phyloP scores from a whole-genome alignment of 1,284 basidiomycete species.

The Heterobasidion parviporum region DNA sequence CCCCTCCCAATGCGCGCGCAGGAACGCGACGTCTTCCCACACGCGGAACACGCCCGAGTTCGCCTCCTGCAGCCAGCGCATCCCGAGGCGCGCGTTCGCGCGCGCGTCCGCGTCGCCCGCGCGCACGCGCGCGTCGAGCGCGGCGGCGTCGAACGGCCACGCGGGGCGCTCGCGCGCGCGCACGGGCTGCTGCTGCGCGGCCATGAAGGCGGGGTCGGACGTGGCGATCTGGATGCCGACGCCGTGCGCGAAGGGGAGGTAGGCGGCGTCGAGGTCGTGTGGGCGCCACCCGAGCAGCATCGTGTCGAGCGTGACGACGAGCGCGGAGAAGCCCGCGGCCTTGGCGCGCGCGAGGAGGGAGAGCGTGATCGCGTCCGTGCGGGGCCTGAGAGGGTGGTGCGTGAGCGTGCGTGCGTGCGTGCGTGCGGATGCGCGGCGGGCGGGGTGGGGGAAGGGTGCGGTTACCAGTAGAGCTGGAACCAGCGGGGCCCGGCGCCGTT shows the following conservation, averaged over 20 bases:
- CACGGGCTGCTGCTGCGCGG: slow-evolving; percentile 32
- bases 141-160: slow-evolving; percentile 52
- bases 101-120: slow-evolving; percentile 38
- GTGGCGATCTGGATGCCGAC: slow-evolving; percentile 49
- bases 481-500: slow-evolving; percentile 59
- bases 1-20: slow-evolving; percentile 63
- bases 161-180: slow-evolving; percentile 27
- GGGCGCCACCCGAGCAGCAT: slow-evolving; percentile 63
- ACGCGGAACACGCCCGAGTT: slow-evolving; percentile 49
- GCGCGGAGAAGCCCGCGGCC: slow-evolving; percentile 51
- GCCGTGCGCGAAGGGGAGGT: slow-evolving; percentile 56
- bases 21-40: slow-evolving; percentile 59
- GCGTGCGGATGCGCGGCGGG: background rate
- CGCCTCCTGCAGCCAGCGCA: slow-evolving; percentile 47
- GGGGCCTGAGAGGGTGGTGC: slow-evolving; percentile 40
- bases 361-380: slow-evolving; percentile 49
- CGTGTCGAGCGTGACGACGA: slow-evolving; percentile 66
- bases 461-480: slow-evolving; percentile 76
- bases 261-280: slow-evolving; percentile 51
- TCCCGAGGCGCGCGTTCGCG: slow-evolving; percentile 35
- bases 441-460: slow-evolving; percentile 1
- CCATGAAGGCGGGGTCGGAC: slow-evolving; percentile 71
- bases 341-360: slow-evolving; percentile 63
- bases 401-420: background rate
- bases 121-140: slow-evolving; percentile 27